Percentiles rank a stretch among this genome's conserved stretches.
These are phyloP conservation scores for Saturnispora saitoi DNA, from an alignment of 805 yeast genomes.

Conservation along the genomic window DNA sequence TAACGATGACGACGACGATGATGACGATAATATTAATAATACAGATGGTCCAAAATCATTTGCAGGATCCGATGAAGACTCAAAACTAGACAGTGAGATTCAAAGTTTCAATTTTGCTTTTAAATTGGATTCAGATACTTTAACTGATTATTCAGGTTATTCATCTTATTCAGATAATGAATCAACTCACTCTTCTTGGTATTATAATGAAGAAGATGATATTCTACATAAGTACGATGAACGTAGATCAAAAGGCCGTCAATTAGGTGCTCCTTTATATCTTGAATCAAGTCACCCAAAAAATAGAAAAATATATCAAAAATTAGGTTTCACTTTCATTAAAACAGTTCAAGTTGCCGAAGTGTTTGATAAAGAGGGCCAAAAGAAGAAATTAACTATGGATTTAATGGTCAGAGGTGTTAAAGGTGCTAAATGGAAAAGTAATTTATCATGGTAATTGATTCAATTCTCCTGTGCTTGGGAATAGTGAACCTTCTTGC, in stretches of 20 bases:
- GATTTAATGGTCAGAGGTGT: conserved; percentile 34
- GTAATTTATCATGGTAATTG: conserved; percentile 2
- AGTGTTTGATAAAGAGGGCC: conserved; percentile 21
- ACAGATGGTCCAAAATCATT: conserved; percentile 4
- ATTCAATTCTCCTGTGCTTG: conserved; percentile 23
- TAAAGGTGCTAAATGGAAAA: conserved; percentile 30
- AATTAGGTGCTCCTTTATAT: conserved; percentile 33
- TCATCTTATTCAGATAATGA: conserved; percentile 26
- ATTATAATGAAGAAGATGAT: conserved; percentile 29
- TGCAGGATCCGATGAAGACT: conserved; percentile 18
- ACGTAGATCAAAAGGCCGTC: conserved; percentile 22
- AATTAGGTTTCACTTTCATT: conserved; percentile 41
- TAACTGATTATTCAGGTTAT: conserved; percentile 30
- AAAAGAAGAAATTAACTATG: conserved; percentile 24
- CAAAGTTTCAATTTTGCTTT: conserved; percentile 28
- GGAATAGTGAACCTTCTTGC: conserved; percentile 33
- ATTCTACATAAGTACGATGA: conserved; percentile 28
- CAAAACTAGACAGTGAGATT: conserved; percentile 27
- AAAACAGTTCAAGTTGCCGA: conserved; percentile 30
- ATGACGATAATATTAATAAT: conserved; percentile 4
- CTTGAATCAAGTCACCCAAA: conserved; percentile 50
- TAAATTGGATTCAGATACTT: conserved; percentile 27
- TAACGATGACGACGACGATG: conserved; percentile 14
- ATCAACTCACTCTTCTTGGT: conserved; percentile 29
- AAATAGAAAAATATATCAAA: conserved; percentile 44